Conservation (phyloP, 1,139 yeast genomes). For the Suhomyces taliae region DNA sequence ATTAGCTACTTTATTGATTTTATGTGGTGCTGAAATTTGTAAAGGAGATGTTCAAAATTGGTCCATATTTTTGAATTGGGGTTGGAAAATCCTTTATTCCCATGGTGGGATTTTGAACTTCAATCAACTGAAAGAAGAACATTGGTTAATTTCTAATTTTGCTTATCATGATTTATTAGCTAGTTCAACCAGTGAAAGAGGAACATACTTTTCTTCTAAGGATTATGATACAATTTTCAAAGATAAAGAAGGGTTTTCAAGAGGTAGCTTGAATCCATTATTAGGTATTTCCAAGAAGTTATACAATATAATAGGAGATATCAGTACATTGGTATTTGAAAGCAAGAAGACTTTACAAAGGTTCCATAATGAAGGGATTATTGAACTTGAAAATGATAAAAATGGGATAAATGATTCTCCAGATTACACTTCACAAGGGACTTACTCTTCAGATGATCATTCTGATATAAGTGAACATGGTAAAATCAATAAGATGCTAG, state of each 20-base stretch:
- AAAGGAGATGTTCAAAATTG: slow-evolving; percentile 73
- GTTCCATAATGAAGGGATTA: slow-evolving; percentile 15
- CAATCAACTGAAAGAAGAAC: slow-evolving; percentile 55
- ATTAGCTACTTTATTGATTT: slow-evolving; percentile 63
- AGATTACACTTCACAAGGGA: neutral
- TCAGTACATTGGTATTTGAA: slow-evolving; percentile 59
- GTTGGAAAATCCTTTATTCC: slow-evolving; percentile 54
- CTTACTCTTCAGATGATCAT: slow-evolving; percentile 9
- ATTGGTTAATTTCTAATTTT: slow-evolving; percentile 78
- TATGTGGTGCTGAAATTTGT: slow-evolving; percentile 74
- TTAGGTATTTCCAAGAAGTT: slow-evolving; percentile 72
- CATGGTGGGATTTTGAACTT: slow-evolving; percentile 63
- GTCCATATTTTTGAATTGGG: slow-evolving; percentile 62
- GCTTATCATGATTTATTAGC: slow-evolving; percentile 81
- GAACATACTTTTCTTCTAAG: slow-evolving; percentile 55
- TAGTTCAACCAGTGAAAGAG: slow-evolving; percentile 55
- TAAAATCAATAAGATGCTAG: slow-evolving; percentile 22
- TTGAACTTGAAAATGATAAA: slow-evolving; percentile 3
- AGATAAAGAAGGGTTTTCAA: slow-evolving; percentile 31
- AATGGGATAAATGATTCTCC: slow-evolving; percentile 9
- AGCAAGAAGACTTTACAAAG: slow-evolving; percentile 33
- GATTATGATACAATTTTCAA: slow-evolving; percentile 59
- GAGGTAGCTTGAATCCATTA: slow-evolving; percentile 59
- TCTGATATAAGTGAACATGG: slow-evolving; percentile 31
- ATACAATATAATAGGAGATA: slow-evolving; percentile 66